phyloP scores from a whole-genome alignment of 2,329 filamentous ascomycete species.

The Exophiala lecanii-corni region DNA sequence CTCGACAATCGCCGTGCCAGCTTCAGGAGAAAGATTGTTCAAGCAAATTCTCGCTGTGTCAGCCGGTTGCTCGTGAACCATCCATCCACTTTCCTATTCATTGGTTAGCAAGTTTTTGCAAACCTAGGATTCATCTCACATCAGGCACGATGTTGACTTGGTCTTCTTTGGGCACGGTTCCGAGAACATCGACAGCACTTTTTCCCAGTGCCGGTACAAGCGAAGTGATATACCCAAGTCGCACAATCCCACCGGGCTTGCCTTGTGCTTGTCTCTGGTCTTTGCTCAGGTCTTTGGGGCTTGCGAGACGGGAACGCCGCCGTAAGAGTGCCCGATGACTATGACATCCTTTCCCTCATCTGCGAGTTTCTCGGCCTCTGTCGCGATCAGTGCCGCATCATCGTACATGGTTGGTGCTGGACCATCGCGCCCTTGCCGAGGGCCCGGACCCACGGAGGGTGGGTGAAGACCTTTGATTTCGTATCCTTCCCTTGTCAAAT shows the following conservation, averaged over 20 bases:
- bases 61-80: not conserved
- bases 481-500: constrained; percentile 9
- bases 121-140: constrained; percentile 12
- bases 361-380: constrained; percentile 14
- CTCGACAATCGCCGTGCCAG: constrained; percentile 19
- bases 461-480: constrained; percentile 15
- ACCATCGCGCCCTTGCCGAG: constrained; percentile 21
- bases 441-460: constrained; percentile 14
- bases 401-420: constrained; percentile 29
- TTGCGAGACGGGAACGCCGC: constrained; percentile 28
- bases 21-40: constrained; percentile 4
- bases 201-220: constrained; percentile 32
- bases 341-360: constrained; percentile 30
- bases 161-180: constrained; percentile 3
- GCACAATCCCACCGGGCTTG: constrained; percentile 32
- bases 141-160: constrained; percentile 9
- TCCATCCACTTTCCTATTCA: constrained; percentile 2
- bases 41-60: not conserved
- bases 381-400: constrained; percentile 31
- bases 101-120: not conserved
- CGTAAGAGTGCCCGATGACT: constrained; percentile 32
- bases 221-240: constrained; percentile 33
- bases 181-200: constrained; percentile 9
- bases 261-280: constrained; percentile 27
- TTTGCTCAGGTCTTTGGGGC: constrained; percentile 30